Conservation (phyloP, 768 basidiomycete species). For the Boletus pseudopeckii region DNA sequence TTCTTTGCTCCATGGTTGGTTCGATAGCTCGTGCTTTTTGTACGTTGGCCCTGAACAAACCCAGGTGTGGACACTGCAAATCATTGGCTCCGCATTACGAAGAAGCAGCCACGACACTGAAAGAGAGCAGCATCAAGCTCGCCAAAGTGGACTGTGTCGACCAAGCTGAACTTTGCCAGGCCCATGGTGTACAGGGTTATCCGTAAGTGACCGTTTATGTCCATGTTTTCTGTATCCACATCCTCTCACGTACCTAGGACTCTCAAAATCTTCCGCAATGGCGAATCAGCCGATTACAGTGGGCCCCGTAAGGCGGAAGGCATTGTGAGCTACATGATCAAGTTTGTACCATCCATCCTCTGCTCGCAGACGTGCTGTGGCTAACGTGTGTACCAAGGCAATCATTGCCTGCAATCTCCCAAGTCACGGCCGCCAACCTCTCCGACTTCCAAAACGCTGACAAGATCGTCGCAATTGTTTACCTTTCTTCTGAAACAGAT, state of each 20-base stretch:
- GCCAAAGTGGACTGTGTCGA: constrained; percentile 98
- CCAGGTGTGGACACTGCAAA: constrained; percentile 96
- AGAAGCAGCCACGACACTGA: constrained; percentile 89
- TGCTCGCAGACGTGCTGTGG: neutral
- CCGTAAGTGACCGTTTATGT: constrained; percentile 56
- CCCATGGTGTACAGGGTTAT: constrained; percentile 88
- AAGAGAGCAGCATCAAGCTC: constrained; percentile 84
- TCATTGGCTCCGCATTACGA: constrained; percentile 92
- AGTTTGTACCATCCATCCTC: constrained; percentile 48
- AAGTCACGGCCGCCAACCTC: constrained; percentile 72
- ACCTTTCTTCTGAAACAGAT: constrained; percentile 70
- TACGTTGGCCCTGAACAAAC: neutral
- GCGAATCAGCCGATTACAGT: constrained; percentile 72
- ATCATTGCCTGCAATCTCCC: constrained; percentile 88
- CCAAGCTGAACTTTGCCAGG: constrained; percentile 85
- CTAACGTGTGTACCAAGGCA: constrained; percentile 49
- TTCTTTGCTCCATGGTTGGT: constrained; percentile 87
- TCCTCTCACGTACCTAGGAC: constrained; percentile 41
- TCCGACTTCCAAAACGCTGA: constrained; percentile 85
- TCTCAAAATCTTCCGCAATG: constrained; percentile 88
- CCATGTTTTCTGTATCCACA: neutral
- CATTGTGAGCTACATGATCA: constrained; percentile 94
- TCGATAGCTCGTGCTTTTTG: neutral
- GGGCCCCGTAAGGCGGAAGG: constrained; percentile 95
- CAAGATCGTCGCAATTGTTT: constrained; percentile 87